Conservation (phyloP, 139 green algal species). For the Dunaliella primolecta region DNA sequence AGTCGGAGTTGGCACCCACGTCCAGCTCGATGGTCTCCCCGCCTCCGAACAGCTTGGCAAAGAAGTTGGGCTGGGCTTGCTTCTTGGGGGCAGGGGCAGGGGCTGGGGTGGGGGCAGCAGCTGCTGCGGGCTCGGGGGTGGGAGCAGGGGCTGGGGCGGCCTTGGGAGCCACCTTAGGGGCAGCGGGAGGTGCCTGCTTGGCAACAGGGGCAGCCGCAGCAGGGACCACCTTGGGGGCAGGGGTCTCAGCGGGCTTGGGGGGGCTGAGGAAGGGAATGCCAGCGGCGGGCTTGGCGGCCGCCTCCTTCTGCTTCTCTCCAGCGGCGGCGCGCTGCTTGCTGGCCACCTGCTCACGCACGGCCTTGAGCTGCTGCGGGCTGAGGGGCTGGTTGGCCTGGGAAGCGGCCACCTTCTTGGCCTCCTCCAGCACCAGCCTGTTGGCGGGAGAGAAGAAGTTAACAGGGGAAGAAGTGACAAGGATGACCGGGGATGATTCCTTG, state of each 20-base stretch:
- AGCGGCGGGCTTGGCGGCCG: background rate
- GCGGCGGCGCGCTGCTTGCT: background rate
- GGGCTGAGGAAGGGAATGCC: background rate
- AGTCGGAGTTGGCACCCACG: background rate
- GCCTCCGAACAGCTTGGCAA: conserved; percentile 17
- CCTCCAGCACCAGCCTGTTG: background rate
- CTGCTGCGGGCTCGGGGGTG: no score
- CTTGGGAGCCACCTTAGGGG: background rate
- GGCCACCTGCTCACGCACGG: background rate
- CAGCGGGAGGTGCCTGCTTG: background rate
- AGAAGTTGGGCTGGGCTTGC: background rate
- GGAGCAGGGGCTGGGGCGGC: no score
- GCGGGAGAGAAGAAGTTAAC: no score
- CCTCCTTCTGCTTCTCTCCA: background rate
- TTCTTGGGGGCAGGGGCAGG: background rate
- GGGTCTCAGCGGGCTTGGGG: background rate
- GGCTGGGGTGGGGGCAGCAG: background rate
- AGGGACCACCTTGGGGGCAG: background rate
- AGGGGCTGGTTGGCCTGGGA: background rate
- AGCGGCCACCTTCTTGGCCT: background rate
- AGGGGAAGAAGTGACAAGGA: no score
- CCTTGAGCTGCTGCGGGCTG: background rate
- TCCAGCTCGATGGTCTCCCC: conserved; percentile 1
- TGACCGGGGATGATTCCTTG: no score
- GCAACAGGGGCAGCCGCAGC: background rate